Percentiles rank a stretch among this genome's conserved stretches.
phyloP scores from a whole-genome alignment of 768 basidiomycete genomes.

The Suillus hirtellus region DNA sequence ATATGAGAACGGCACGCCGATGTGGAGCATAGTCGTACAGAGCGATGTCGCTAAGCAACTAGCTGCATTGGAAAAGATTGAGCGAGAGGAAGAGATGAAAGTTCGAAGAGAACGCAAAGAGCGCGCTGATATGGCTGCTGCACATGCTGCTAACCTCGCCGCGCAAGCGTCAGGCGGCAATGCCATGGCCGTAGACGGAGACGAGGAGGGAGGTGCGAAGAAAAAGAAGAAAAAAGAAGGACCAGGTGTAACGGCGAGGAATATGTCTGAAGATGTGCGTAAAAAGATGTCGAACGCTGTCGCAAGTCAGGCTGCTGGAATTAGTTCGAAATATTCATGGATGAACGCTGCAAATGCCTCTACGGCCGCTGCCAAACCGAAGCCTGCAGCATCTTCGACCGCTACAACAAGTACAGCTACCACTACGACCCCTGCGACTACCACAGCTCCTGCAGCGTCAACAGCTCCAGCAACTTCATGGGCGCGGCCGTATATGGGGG shows the following conservation, averaged over 20 bases:
- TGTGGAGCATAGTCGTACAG: conserved; percentile 82
- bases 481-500: conserved; percentile 64
- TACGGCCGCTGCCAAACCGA: conserved; percentile 42
- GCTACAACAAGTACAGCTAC: conserved; percentile 31
- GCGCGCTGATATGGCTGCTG: conserved; percentile 68
- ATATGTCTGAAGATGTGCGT: conserved; percentile 88
- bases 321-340: conserved; percentile 85
- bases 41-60: conserved; percentile 81
- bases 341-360: conserved; percentile 69
- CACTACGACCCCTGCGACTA: conserved; percentile 27
- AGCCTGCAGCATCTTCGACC: conserved; percentile 33
- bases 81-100: conserved; percentile 81
- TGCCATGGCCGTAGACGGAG: conserved; percentile 40
- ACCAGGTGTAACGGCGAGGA: conserved; percentile 80
- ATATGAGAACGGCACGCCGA: conserved; percentile 68
- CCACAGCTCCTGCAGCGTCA: conserved; percentile 34
- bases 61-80: conserved; percentile 69
- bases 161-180: conserved; percentile 49
- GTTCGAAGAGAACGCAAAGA: conserved; percentile 78
- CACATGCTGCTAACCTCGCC: conserved; percentile 63
- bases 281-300: conserved; percentile 93
- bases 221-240: conserved; percentile 83
- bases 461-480: conserved; percentile 41
- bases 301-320: conserved; percentile 85
- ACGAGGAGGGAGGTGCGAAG: conserved; percentile 64